Evolutionary conservation across 2,329 filamentous ascomycete species (phyloP).

Genomic region (Exophiala bonariae): DNA sequence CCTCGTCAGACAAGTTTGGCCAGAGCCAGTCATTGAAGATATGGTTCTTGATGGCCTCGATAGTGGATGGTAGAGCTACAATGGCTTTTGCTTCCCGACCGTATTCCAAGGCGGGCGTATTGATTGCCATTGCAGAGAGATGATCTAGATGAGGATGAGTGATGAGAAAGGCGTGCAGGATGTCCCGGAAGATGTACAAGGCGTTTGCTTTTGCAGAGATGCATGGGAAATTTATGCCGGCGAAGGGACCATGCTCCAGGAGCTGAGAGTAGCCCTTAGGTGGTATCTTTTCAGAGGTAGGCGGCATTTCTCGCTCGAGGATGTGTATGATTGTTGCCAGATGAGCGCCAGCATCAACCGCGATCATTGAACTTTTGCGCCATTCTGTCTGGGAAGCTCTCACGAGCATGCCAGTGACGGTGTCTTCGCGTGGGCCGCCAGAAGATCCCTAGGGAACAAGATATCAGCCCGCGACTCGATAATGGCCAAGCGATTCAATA

Average conservation of each 20-base stretch:
- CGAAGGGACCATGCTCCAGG: slow-evolving; percentile 69
- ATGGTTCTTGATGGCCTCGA: slow-evolving; percentile 86
- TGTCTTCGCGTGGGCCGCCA: slow-evolving; percentile 86
- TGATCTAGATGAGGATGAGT: slow-evolving; percentile 98
- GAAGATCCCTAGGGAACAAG: slow-evolving; percentile 70
- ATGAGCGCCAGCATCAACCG: slow-evolving; percentile 92
- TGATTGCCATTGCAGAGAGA: slow-evolving; percentile 86
- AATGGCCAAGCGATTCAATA: not conserved
- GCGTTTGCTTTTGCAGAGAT: slow-evolving; percentile 73
- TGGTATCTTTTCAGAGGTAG: slow-evolving; percentile 28
- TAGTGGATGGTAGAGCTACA: slow-evolving; percentile 83
- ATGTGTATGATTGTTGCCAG: slow-evolving; percentile 81
- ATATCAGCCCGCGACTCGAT: slow-evolving; percentile 1
- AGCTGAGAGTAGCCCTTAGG: slow-evolving; percentile 28
- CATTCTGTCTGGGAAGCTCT: slow-evolving; percentile 77
- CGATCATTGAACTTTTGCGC: slow-evolving; percentile 78
- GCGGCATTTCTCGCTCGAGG: slow-evolving; percentile 59
- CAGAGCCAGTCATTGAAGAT: slow-evolving; percentile 98
- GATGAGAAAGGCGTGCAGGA: slow-evolving; percentile 86
- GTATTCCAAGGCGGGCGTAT: slow-evolving; percentile 82
- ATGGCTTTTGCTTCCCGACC: slow-evolving; percentile 77
- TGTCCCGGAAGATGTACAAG: slow-evolving; percentile 71
- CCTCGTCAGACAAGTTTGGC: slow-evolving; percentile 96
- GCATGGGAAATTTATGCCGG: slow-evolving; percentile 70
- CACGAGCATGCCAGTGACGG: slow-evolving; percentile 85